Conservation (phyloP, 2,329 filamentous ascomycete genomes). For the Ascocoryne sarcoides region DNA sequence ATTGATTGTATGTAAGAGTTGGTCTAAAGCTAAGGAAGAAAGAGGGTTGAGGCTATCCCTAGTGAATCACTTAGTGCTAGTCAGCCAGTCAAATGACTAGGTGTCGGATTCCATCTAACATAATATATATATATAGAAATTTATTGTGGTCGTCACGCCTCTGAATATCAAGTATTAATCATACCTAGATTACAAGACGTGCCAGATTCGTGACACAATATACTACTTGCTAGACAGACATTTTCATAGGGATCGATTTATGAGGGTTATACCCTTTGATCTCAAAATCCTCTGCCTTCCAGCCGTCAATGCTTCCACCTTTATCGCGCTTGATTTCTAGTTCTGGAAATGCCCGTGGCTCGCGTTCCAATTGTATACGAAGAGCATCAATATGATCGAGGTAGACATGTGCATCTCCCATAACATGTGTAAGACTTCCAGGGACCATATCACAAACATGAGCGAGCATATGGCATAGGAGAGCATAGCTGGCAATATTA, state of each 20-base stretch:
- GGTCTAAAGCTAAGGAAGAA: too few species aligned
- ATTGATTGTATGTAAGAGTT: too few species aligned
- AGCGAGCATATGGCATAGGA: conserved; percentile 92
- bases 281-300: conserved; percentile 80
- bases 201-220: not conserved
- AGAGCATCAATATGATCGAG: conserved; percentile 85
- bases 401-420: conserved; percentile 98
- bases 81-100: too few species aligned
- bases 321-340: conserved; percentile 62
- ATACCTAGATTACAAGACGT: too few species aligned
- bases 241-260: conserved; percentile 93
- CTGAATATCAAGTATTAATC: too few species aligned
- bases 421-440: conserved; percentile 83
- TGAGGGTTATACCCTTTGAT: conserved; percentile 85
- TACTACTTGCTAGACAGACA: conserved; percentile 60
- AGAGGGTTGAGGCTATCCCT: too few species aligned
- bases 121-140: too few species aligned
- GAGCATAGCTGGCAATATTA: conserved; percentile 91
- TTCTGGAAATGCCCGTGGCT: conserved; percentile 73
- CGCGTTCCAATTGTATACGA: conserved; percentile 67
- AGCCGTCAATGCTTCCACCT: conserved; percentile 76
- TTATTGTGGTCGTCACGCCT: too few species aligned
- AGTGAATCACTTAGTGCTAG: too few species aligned
- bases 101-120: too few species aligned
- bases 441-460: conserved; percentile 77